Evolutionary conservation across 768 basidiomycete species (phyloP), one percentile per base, ranked within the genome.

Genomic region (Lactarius sp.): DNA sequence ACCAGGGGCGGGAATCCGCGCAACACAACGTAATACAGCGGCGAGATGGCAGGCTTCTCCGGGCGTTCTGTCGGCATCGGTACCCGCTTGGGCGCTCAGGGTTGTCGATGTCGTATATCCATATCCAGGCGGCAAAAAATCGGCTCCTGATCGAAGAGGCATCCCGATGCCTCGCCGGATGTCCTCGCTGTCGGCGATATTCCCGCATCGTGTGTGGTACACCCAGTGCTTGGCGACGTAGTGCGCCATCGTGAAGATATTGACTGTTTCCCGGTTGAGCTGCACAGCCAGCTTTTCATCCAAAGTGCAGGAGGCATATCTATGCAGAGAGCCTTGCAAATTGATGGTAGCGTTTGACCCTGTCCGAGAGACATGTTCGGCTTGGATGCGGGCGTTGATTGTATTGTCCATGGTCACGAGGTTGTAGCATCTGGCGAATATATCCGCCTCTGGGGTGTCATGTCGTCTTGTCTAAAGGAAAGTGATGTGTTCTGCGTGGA

Each of bases 401-500:
- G n/a, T 59, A 36, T 53, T 37, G 31, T 54, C 27, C 16, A 47
- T 53, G 18, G n/a, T 18, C 20, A 64, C 57, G 6, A 59, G 31
- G 33, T 64, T 53, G 37, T 54, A 57, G 39, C 62, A 64, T 31
- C 59, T 57, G 6, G 58, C 59, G 46, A 50, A 59, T 22, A 64
- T 59, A n/a, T 64, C 62, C 37, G 9, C 33, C 36, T 59, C 57
- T 18, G 2, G 62, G 62, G 33, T 64, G 62, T 57, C 62, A 64
- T 4, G 59, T 64, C 20, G 62, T 57, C 12, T 64, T 57, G 36
- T 64, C n/a, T n/a, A n/a, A n/a, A n/a, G n/a, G n/a, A n/a, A n/a
- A n/a, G n/a, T n/a, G n/a, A n/a, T n/a, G n/a, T n/a, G n/a, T n/a
- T n/a, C n/a, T n/a, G n/a, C n/a, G n/a, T n/a, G n/a, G n/a, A n/a